Conservation (phyloP, 2,329 filamentous ascomycete species). For the Xylariales sp. region DNA sequence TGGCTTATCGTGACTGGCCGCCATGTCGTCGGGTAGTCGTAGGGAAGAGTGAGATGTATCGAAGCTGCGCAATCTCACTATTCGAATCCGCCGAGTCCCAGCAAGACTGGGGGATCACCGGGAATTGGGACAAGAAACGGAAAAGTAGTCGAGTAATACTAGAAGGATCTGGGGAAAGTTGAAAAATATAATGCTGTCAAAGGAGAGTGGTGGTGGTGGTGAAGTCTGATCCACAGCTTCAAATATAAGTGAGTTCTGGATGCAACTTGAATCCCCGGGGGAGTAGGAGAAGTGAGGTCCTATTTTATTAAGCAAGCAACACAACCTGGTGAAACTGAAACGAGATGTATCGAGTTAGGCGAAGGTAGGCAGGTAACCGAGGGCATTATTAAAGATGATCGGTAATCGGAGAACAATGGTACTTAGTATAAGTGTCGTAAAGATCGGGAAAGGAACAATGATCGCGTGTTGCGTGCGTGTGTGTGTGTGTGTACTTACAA, state of each 20-base stretch:
- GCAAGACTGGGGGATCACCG: background rate
- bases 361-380: slow-evolving; percentile 23
- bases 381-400: slow-evolving; percentile 25
- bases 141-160: slow-evolving; percentile 16
- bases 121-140: slow-evolving; percentile 2
- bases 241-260: slow-evolving; percentile 31
- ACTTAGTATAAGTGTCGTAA: background rate
- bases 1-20: slow-evolving; percentile 51
- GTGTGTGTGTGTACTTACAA: slow-evolving; percentile 12
- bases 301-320: slow-evolving; percentile 35
- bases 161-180: slow-evolving; percentile 13
- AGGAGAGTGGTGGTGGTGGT: slow-evolving; percentile 28
- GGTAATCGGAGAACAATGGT: slow-evolving; percentile 24
- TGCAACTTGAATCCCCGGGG: slow-evolving; percentile 12
- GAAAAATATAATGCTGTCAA: slow-evolving; percentile 28
- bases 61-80: slow-evolving; percentile 21
- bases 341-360: slow-evolving; percentile 26
- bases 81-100: background rate
- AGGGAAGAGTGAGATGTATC: background rate
- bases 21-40: slow-evolving; percentile 48
- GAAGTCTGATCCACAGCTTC: slow-evolving; percentile 44
- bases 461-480: slow-evolving; percentile 9
- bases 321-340: slow-evolving; percentile 28
- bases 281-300: slow-evolving; percentile 20
- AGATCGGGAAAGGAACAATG: slow-evolving; percentile 15